Base-by-base conservation (phyloP, 2,329 filamentous ascomycete species). In the Diaporthe nobilis region DNA sequence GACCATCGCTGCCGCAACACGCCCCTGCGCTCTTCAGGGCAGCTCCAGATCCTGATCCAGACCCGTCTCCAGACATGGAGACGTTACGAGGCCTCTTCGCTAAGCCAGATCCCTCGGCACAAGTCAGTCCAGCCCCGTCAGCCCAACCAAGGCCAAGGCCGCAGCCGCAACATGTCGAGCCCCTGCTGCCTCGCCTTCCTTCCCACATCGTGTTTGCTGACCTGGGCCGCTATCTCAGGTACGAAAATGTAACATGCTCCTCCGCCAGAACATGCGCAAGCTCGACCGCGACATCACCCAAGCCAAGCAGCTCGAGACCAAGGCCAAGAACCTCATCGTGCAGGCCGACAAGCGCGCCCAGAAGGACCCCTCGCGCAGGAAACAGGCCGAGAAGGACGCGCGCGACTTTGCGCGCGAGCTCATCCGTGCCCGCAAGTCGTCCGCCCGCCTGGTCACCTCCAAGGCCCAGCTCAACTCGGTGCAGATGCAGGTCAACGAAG, bases 401-500 rank as follows among this genome's bases (percentile, higher is more conserved):
- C 95, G 97, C 79, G 93, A 93, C 78, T 98, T 98, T 84, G 97
- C 97, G 34, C 90, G 92, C 79, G 96, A 98, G 85, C 90, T 98
- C 68, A 91, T 98, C 78, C 92, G 94, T 71, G 91, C 95, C 76
- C 94, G 97, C 78, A 94, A 93, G 83, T 92, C 95, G 78, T 90
- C 89, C 25, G 86, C 89, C 42, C 92, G 97, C 6, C 89, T 98
- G 53, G 89, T 93, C 25, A 98, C 96, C 0, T 94, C 93, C 80
- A 97, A 97, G 83, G 97, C 97, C 2, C 97, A 98, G 86, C 90
- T 99, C 65, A 92, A 93, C 82, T 96, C 94, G 79, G 96, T 99
- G 58, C 93, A 96, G 85, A 98, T 98, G 95, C 97, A 98, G 86
- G 96, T 99, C 82, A 95, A 96, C 82, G 96, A 98, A 86, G 96